phyloP scores from a whole-genome alignment of 2,329 filamentous ascomycete species.

The Ophiostoma tasmaniense region DNA sequence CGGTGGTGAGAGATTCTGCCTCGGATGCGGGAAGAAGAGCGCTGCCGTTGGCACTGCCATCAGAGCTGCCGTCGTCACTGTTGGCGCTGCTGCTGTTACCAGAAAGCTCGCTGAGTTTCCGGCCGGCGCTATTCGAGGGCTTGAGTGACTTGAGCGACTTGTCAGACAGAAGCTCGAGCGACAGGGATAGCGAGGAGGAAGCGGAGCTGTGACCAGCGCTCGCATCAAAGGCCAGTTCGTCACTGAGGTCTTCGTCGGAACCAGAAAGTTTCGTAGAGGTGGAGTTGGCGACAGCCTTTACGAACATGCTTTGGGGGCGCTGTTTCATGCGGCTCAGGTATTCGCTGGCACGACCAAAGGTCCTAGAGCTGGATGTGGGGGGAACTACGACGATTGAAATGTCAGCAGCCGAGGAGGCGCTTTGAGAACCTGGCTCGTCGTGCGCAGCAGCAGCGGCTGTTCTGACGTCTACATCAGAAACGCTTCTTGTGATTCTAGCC shows the following conservation, averaged over 20 bases:
- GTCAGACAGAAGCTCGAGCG: constrained; percentile 13
- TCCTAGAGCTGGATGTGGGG: constrained; percentile 27
- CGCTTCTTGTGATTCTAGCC: background rate
- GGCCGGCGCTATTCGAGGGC: background rate
- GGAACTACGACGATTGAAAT: constrained; percentile 8
- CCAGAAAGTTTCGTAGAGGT: constrained; percentile 5
- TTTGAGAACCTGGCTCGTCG: background rate
- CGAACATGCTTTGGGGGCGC: constrained; percentile 35
- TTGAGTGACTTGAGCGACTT: background rate
- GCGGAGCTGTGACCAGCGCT: background rate
- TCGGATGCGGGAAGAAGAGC: constrained; percentile 23
- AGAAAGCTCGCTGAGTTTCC: background rate
- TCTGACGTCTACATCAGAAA: background rate
- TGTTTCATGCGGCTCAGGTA: constrained; percentile 47
- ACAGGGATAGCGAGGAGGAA: constrained; percentile 9
- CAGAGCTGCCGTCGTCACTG: constrained; percentile 20
- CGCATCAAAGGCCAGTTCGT: background rate
- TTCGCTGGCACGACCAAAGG: constrained; percentile 36
- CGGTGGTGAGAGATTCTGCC: constrained; percentile 29
- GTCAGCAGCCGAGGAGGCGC: constrained; percentile 2
- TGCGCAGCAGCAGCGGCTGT: background rate
- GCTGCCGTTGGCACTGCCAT: constrained; percentile 23
- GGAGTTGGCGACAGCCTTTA: constrained; percentile 29
- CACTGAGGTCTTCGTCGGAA: constrained; percentile 9
- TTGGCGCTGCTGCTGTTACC: constrained; percentile 10